Base-by-base conservation (phyloP, 2,329 filamentous ascomycete species). In the Trichoderma endophyticum region DNA sequence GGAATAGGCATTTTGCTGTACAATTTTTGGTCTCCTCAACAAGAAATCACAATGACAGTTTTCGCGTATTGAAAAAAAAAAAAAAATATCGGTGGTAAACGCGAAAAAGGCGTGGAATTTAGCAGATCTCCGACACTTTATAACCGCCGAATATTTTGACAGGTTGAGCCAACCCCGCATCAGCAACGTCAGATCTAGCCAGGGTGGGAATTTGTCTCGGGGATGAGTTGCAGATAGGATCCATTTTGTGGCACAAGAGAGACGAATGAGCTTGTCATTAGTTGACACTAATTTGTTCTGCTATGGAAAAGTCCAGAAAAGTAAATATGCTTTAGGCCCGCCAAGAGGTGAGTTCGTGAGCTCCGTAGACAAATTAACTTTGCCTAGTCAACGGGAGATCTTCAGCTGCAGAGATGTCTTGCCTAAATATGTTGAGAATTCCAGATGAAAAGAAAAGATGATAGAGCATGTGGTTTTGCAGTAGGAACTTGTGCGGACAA, bases 121-220 rank as follows among this genome's bases (percentile, higher is more conserved):
- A 14, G 21, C n/a, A 54, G 32, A 67, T 51, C 14, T n/a, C 30
- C 18, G 39, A 69, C 9, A 2, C 15, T 32, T 69, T 51, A 51
- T 69, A 51, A 68, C 11, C 54, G 9, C 39, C 57, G 14, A 32
- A 7, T 3, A 54, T 24, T n/a, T 32, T 61, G 57, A 62, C 56
- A 62, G 57, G 3, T 43, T 21, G 30, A 32, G 0, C 26, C 57
- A 70, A 70, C 67, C 67, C 67, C 67, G 67, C 67, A 70, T 61
- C 57, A 70, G 67, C 57, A 70, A 54, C 67, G 67, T 70, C 67
- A 70, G 67, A 70, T 36, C 67, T 39, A 39, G 48, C 39, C 66
- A 18, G 56, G 14, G 32, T 43, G 24, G 51, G 9, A 28, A 67
- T 34, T 30, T 18, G 36, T 28, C 8, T 57, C 28, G 32, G 36